Base-by-base conservation (phyloP, 2,329 filamentous ascomycete species). In the Mycocentrospora acerina region DNA sequence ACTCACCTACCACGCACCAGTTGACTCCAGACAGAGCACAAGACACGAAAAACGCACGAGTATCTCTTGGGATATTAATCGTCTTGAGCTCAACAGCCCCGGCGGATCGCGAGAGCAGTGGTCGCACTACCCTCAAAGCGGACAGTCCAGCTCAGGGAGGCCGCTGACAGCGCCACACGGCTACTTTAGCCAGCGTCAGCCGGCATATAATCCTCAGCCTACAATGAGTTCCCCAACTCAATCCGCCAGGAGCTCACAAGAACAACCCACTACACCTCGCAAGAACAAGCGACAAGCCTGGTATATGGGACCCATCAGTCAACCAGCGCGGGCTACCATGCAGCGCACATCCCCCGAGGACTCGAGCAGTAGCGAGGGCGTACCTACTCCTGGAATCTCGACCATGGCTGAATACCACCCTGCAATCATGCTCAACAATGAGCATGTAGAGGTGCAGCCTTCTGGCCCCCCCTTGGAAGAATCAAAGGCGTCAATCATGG, bases 251-350 rank as follows among this genome's bases (percentile, higher is more conserved):
- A 64, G 62, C 42, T 69, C 51, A 47, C 68, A 63, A 50, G 64
- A 66, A 41, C 60, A 44, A 24, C 64, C 67, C 24, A 70, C 75
- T 8, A 81, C 78, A 0, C 73, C 79, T 3, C 75, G 80, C 7
- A 81, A 80, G 46, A 71, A 71, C 19, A 87, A 86, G 58, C 78
- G 86, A 3, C 82, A 84, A 42, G 86, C 77, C 1, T 90, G 85
- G 85, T 88, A 88, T 54, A 81, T 87, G 41, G 77, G 76, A 9
- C 76, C 76, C 17, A 46, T 71, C 13, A 44, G 52, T 24, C 51
- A 64, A 35, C 42, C 56, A 7, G 49, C 52, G 19, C 47, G 54
- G 35, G 50, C 43, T n/a, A n/a, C n/a, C n/a, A 44, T 60, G 26
- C 73, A 76, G 35, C 71, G 76, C 10, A 76, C 75, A 0, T 79